Base-by-base conservation (phyloP, 2,329 filamentous ascomycete species). In the Stachybotrys echinatus region DNA sequence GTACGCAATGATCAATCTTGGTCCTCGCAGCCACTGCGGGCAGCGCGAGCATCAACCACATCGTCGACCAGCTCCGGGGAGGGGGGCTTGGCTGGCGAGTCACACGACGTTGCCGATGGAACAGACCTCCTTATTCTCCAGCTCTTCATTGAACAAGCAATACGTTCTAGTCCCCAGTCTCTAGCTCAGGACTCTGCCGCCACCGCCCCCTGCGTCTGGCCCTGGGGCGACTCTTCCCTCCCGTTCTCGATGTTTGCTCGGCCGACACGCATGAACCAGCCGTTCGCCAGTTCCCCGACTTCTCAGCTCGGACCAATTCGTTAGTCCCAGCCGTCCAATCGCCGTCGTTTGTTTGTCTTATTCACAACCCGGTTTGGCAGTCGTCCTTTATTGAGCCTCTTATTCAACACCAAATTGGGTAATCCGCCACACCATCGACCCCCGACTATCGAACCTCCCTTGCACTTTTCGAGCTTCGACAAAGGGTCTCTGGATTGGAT, bases 331-430 rank as follows among this genome's bases (percentile, higher is more conserved):
- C 5, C 27, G 5, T 8, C 27, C 27, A 34, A 34, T 34, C 10
- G 14, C 27, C 3, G 10, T 34, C 27, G 27, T 14, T n/a, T 34
- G 27, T 14, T 34, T 34, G 10, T 34, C 27, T 34, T 34, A 34
- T 34, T 34, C 10, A 34, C 27, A 8, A 8, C 27, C 27, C 27
- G 27, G 14, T 5, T 14, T 34, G 27, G 27, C 10, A 5, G 27
- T 34, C 10, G 34, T n/a, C 46, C 14, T 49, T 48, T 51, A 54
- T 59, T 61, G 58, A 60, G 47, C 53, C 50, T 58, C 52, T 34
- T 61, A 61, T 61, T 61, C 49, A 61, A 27, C 47, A 47, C 59
- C 58, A 47, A 53, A 61, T 55, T 23, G 43, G 58, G 58, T 27
- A 59, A 57, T 38, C 18, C 20, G 20, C 27, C 27, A 34, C 27